Conservation (phyloP, 2,329 filamentous ascomycete species). For the Pseudogymnoascus pannorum region DNA sequence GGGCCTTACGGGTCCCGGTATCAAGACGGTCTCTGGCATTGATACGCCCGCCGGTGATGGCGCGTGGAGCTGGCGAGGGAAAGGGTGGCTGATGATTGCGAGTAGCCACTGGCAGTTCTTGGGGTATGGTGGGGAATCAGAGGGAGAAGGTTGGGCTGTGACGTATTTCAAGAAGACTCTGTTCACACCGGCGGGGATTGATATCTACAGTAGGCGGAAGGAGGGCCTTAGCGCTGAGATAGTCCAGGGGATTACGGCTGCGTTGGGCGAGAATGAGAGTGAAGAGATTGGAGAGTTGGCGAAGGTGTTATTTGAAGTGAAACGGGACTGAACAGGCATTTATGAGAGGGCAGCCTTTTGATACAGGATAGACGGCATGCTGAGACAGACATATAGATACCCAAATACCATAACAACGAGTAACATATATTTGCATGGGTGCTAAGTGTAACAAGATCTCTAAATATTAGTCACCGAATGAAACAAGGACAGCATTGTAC, state of each 20-base stretch:
- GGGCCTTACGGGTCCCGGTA: conserved; percentile 38
- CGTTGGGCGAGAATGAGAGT: conserved; percentile 44
- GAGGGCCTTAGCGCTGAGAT: conserved; percentile 53
- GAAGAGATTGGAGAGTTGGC: conserved; percentile 46
- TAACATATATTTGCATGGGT: background rate
- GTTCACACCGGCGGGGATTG: conserved; percentile 76
- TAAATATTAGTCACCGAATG: background rate
- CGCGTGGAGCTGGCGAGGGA: conserved; percentile 71
- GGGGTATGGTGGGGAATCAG: conserved; percentile 53
- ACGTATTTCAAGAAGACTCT: conserved; percentile 79
- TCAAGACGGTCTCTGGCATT: conserved; percentile 58
- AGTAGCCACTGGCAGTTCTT: conserved; percentile 74
- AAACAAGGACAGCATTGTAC: background rate
- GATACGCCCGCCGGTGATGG: conserved; percentile 44
- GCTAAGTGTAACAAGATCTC: background rate
- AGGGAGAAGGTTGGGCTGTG: conserved; percentile 58
- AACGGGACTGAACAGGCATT: conserved; percentile 21
- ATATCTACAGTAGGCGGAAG: conserved; percentile 62
- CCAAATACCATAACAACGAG: background rate
- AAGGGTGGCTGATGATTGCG: conserved; percentile 65
- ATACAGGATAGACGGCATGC: background rate
- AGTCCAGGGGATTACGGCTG: conserved; percentile 47
- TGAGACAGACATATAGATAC: background rate
- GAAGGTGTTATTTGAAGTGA: conserved; percentile 42
- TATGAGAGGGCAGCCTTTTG: background rate